A percentile compares a stretch with the other conserved stretches of the same genome.
These are phyloP conservation scores for Phialocephala sp. DNA, from an alignment of 2,329 filamentous ascomycete species.

Conservation along the genomic window DNA sequence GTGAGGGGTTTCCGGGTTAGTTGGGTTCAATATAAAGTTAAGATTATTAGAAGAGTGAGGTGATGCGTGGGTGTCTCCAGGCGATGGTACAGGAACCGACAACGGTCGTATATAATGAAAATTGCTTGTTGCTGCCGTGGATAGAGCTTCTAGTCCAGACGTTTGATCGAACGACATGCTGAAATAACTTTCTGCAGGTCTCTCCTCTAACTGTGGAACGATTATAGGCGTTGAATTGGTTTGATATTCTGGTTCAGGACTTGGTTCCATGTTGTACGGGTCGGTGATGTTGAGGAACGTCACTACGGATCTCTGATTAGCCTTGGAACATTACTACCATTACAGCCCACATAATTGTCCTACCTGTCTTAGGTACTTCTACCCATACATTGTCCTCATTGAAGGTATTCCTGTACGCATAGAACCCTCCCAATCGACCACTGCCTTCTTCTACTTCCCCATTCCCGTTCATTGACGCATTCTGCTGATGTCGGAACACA, in stretches of 20 bases:
- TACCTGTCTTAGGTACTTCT: conserved; percentile 63
- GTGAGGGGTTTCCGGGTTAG: conserved; percentile 31
- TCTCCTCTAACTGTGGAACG: conserved; percentile 30
- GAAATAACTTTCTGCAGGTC: conserved; percentile 33
- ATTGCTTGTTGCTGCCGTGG: conserved; percentile 54
- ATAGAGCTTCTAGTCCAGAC: conserved; percentile 59
- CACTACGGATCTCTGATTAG: conserved; percentile 47
- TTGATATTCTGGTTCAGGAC: conserved; percentile 43
- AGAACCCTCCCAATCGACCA: conserved; percentile 61
- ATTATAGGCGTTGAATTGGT: conserved; percentile 23
- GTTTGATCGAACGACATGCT: conserved; percentile 45
- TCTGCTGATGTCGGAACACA: conserved; percentile 72
- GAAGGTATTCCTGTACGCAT: conserved; percentile 71
- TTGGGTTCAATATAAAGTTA: conserved; percentile 60
- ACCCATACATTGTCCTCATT: conserved; percentile 65
- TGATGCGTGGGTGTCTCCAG: conserved; percentile 31
- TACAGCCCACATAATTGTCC: neutral
- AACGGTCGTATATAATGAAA: conserved; percentile 42
- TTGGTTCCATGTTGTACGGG: conserved; percentile 60
- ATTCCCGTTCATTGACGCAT: conserved; percentile 68
- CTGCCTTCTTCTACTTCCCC: conserved; percentile 46
- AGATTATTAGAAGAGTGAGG: conserved; percentile 51
- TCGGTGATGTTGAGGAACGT: conserved; percentile 67
- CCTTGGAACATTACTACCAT: conserved; percentile 10
- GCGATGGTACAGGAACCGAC: conserved; percentile 30